Base-by-base conservation (phyloP, 2,329 filamentous ascomycete species). In the Hirsutella minnesotensis region DNA sequence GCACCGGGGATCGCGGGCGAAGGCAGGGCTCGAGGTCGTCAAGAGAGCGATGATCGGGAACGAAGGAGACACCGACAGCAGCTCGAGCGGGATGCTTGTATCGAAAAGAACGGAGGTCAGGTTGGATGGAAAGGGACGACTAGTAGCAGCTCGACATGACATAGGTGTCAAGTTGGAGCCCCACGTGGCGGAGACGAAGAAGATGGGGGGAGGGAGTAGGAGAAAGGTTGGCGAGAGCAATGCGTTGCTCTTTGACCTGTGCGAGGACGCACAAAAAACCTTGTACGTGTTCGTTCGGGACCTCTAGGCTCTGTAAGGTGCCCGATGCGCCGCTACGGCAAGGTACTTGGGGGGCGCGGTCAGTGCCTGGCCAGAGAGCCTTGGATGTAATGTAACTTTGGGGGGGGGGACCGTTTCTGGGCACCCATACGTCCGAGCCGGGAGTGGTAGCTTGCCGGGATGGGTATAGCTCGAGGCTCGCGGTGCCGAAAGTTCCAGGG, bases 171-270 rank as follows among this genome's bases (percentile, higher is more conserved):
- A 52, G 47, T 42, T 22, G 9, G 46, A 48, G 50, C 56, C 53
- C 57, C 58, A 61, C 56, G 58, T 60, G 56, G 53, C 52, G 54
- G 19, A 30, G 29, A 18, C 24, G 24, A 38, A 21, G 18, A 15
- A 18, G 9, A 39, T 1, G 22, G 19, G 5, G 10, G n/a, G 4
- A 34, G 13, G n/a, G 24, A n/a, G 48, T 47, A 44, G 44, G 41
- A 51, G 51, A 36, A 46, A 46, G 44, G 45, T 45, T 44, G 47
- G 37, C 34, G 45, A 44, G 16, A 43, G 41, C 20, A 38, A 42
- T 44, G 36, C 35, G 34, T 20, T n/a, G 34, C 22, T 35, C 34
- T 13, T 42, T 13, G 34, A 27, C 27, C 8, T 7, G 31, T n/a
- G 7, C 15, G n/a, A 35, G n/a, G 33, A 9, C 12, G 24, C 24